Base-by-base conservation (phyloP, 1,139 yeast species). In the Yarrowia galli region DNA sequence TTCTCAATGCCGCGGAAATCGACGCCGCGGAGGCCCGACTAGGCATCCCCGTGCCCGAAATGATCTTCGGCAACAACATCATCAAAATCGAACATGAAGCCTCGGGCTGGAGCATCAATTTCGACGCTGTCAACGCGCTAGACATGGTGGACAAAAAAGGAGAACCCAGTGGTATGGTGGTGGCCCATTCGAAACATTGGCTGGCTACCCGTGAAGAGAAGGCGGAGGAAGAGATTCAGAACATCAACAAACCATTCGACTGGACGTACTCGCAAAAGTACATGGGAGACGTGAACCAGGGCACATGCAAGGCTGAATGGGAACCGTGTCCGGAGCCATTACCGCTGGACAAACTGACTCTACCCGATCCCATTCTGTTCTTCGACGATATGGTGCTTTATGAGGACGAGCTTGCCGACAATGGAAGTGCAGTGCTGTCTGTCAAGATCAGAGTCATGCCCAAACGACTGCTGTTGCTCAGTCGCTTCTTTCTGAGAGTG, bases 391-490 rank as follows among this genome's bases (percentile, higher is more conserved):
- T 92, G 79, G 86, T 91, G 9, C 80, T 96, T 42, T 96, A 86
- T 75, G 99, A 95, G 76, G 99, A 95, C 75, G 99, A 95, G 76
- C 81, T 95, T 69, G 99, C 97, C 3, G 99, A 95, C 77, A 95
- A 95, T 76, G 99, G 99, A 4, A 89, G 92, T 32, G 87, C 96
- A 0, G 84, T 91, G 68, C 79, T 91, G 67, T 86, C 88, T 67
- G 87, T 89, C 40, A 92, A 92, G 77, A 85, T 96, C 36, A 81
- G 99, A 72, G 98, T 92, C 2, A 96, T 95, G 98, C 88, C 89
- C 8, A 85, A 89, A 65, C 85, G 97, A 70, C 76, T 95, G 70
- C 80, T 95, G 54, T 72, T 95, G 46, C 81, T 95, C 65, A 85
- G 89, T 67, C 83, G 99, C 64, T 85, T 93, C 73, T 95, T 91